phyloP scores from a whole-genome alignment of 495 filamentous ascomycete species.

The Aspergillus indologenus region DNA sequence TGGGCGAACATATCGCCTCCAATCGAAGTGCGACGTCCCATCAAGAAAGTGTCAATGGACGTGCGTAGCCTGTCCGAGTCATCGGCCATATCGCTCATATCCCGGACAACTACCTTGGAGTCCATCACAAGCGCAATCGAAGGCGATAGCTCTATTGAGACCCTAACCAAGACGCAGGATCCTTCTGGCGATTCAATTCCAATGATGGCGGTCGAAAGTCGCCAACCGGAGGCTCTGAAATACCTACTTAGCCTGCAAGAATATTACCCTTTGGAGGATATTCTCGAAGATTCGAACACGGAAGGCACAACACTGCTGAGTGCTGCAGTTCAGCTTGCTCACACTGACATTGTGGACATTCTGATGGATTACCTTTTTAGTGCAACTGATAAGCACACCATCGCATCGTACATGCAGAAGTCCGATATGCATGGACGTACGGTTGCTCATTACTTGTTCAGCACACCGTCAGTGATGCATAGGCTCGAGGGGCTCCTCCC shows the following conservation, averaged over 20 bases:
- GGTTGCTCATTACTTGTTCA: conserved; percentile 94
- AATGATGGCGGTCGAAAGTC: conserved; percentile 94
- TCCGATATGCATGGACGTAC: conserved; percentile 86
- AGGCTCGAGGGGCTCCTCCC: conserved; percentile 73
- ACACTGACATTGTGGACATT: conserved; percentile 68
- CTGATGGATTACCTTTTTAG: conserved; percentile 66
- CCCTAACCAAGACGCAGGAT: conserved; percentile 76
- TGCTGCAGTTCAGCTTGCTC: conserved; percentile 89
- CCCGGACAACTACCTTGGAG: conserved; percentile 70
- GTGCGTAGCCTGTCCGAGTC: conserved; percentile 82
- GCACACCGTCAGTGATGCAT: conserved; percentile 74
- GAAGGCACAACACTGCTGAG: conserved; percentile 88
- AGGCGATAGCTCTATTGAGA: conserved; percentile 81
- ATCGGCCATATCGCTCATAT: conserved; percentile 73
- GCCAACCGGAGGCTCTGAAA: conserved; percentile 62
- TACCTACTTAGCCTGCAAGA: conserved; percentile 76
- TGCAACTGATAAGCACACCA: conserved; percentile 46
- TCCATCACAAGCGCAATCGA: conserved; percentile 72
- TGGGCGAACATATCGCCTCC: conserved; percentile 40
- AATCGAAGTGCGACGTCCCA: conserved; percentile 42
- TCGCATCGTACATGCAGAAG: conserved; percentile 63
- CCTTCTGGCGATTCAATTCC: conserved; percentile 77
- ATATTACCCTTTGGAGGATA: conserved; percentile 63
- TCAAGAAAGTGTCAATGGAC: conserved; percentile 87
- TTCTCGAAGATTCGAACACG: conserved; percentile 81